A percentile compares a stretch with the other conserved stretches of the same genome.
Evolutionary conservation across 805 yeast species (phyloP).

Genomic region (Scheffersomyces amazonensis): DNA sequence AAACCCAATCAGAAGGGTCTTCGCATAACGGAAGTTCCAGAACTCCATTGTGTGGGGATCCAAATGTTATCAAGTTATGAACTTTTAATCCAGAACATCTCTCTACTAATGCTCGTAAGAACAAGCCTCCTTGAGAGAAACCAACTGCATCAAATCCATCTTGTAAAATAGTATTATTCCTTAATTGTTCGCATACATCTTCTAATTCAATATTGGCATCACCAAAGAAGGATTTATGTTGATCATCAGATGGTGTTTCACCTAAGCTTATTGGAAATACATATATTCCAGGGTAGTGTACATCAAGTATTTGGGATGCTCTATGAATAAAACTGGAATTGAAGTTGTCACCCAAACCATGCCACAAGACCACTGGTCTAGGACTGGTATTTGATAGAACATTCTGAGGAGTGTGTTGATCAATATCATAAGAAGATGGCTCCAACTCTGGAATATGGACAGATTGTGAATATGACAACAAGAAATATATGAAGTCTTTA

Average conservation of each 20-base stretch:
- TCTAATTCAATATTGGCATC: conserved; percentile 54
- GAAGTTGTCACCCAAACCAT: conserved; percentile 78
- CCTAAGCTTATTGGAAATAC: conserved; percentile 56
- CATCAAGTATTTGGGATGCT: conserved; percentile 40
- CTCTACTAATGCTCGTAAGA: conserved; percentile 65
- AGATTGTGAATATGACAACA: background rate
- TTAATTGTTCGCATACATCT: conserved; percentile 54
- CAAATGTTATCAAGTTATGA: conserved; percentile 63
- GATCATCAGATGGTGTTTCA: conserved; percentile 49
- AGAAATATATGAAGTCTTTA: background rate
- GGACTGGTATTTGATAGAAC: no score
- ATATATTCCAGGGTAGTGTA: conserved; percentile 46
- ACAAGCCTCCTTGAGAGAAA: conserved; percentile 82
- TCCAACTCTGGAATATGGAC: no score
- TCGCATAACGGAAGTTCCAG: conserved; percentile 63
- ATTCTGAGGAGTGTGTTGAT: no score
- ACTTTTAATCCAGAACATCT: conserved; percentile 45
- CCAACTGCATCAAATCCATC: conserved; percentile 73
- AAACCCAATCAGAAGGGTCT: conserved; percentile 52
- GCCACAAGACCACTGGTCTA: conserved; percentile 72
- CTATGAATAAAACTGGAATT: conserved; percentile 56
- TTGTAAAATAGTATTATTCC: conserved; percentile 39
- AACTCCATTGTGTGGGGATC: conserved; percentile 80
- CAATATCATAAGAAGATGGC: no score
- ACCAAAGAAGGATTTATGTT: conserved; percentile 55